Percentiles rank a stretch among this genome's conserved stretches.
Conservation (phyloP, 2,329 filamentous ascomycete genomes). For the Chalaropsis ovoidea region DNA sequence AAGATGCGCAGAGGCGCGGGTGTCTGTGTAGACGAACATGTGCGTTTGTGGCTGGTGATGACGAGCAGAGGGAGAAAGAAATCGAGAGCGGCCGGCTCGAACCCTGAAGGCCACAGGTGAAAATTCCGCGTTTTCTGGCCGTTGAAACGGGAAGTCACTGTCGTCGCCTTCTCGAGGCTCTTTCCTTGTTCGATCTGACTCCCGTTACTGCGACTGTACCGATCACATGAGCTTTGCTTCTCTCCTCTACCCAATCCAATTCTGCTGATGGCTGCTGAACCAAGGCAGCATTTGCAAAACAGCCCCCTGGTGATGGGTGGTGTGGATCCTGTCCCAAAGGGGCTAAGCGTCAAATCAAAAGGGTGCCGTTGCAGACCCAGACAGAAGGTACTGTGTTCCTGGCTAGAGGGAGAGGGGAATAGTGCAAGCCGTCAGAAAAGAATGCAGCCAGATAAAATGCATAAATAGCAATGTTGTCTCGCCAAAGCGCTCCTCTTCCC, state of each 20-base stretch:
- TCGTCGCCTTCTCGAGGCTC: neutral
- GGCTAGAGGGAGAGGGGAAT: constrained; percentile 10
- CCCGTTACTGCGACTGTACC: neutral
- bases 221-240: neutral
- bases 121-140: neutral
- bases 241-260: neutral
- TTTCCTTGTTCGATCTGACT: neutral
- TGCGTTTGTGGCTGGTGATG: neutral
- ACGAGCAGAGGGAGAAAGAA: neutral
- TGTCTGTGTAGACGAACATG: neutral
- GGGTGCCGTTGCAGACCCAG: constrained; percentile 8
- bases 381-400: constrained; percentile 11
- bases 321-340: neutral
- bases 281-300: neutral
- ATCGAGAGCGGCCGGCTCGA: neutral
- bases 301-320: neutral
- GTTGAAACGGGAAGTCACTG: neutral
- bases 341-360: constrained; percentile 14
- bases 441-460: constrained; percentile 2
- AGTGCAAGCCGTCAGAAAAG: neutral
- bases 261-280: neutral
- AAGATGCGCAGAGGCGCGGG: neutral
- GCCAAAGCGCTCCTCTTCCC: neutral
- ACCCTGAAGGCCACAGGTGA: neutral
- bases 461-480: constrained; percentile 3